Evolutionary conservation across 129 eudicot genomes (phyloP).

Genomic region (Escallonia herrerae): DNA sequence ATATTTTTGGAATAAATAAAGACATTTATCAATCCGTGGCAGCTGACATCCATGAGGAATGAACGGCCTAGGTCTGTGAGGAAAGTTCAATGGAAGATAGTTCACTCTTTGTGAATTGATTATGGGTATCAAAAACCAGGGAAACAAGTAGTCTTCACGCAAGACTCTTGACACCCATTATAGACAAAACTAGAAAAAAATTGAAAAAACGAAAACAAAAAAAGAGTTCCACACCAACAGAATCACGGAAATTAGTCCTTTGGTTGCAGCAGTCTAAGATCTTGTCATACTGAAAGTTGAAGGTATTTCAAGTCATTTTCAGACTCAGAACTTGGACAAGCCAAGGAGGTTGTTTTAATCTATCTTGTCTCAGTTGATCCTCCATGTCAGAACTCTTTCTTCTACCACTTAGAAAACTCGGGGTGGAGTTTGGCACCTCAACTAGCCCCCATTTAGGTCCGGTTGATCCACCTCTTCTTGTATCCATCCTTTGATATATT

Average conservation of each 20-base stretch:
- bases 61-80: too few relatives aligned
- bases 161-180: slow-evolving; percentile 21
- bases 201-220: slow-evolving; percentile 1
- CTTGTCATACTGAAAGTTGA: slow-evolving; percentile 26
- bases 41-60: too few relatives aligned
- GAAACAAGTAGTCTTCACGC: slow-evolving; percentile 15
- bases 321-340: slow-evolving; percentile 70
- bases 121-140: slow-evolving; percentile 5
- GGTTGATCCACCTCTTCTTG: slow-evolving; percentile 1
- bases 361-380: slow-evolving; percentile 37
- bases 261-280: slow-evolving; percentile 15
- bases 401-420: slow-evolving; percentile 28
- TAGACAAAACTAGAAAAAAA: slow-evolving; percentile 6
- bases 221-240: slow-evolving; percentile 27
- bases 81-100: background rate
- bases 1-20: too few relatives aligned
- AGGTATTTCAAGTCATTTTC: slow-evolving; percentile 54
- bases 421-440: slow-evolving; percentile 18
- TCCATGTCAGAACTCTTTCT: slow-evolving; percentile 20
- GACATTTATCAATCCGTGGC: too few relatives aligned
- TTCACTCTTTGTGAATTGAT: background rate
- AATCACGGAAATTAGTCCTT: slow-evolving; percentile 15
- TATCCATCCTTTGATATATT: slow-evolving; percentile 29
- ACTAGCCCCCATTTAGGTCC: slow-evolving; percentile 18
- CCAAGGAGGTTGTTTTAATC: slow-evolving; percentile 65